Percentiles rank a stretch among this genome's conserved stretches.
These are phyloP conservation scores for Fusarium devonianum DNA, from an alignment of 2,329 filamentous ascomycete genomes.

Conservation along the genomic window DNA sequence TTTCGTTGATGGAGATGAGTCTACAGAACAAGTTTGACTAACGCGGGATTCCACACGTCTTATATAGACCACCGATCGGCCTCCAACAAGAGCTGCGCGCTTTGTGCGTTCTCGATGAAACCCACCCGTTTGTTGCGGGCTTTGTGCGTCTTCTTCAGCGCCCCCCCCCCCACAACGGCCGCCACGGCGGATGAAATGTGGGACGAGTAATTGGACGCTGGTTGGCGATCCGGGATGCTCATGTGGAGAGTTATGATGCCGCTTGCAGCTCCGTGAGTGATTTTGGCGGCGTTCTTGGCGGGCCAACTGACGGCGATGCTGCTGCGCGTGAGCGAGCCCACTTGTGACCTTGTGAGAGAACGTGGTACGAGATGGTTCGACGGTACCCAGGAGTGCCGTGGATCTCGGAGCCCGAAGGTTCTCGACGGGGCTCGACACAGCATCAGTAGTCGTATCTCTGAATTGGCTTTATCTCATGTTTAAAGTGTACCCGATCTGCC, in stretches of 20 bases:
- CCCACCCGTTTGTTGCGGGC: conserved; percentile 11
- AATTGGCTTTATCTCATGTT: background rate
- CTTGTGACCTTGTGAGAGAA: background rate
- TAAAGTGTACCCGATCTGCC: no score
- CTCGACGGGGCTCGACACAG: background rate
- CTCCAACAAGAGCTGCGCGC: conserved; percentile 15
- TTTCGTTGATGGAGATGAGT: conserved; percentile 21
- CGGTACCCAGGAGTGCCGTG: conserved; percentile 20
- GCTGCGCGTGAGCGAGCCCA: conserved; percentile 22
- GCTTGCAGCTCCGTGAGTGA: conserved; percentile 27
- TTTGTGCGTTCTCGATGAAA: no score
- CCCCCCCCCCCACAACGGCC: conserved; percentile 14
- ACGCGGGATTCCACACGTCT: conserved; percentile 26
- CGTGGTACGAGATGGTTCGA: conserved; percentile 31
- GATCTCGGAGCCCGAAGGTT: conserved; percentile 9
- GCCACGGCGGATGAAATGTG: conserved; percentile 2
- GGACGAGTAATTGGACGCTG: conserved; percentile 19
- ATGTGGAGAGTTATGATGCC: conserved; percentile 23
- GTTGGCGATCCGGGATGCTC: conserved; percentile 25
- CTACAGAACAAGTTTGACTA: conserved; percentile 3
- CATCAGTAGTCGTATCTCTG: no score
- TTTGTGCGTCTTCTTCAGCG: conserved; percentile 31
- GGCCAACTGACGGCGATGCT: background rate
- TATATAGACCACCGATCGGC: conserved; percentile 39
- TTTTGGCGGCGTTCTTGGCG: conserved; percentile 32